Conservation (phyloP, 2,329 filamentous ascomycete genomes). For the Cladosporium cucumerinum region DNA sequence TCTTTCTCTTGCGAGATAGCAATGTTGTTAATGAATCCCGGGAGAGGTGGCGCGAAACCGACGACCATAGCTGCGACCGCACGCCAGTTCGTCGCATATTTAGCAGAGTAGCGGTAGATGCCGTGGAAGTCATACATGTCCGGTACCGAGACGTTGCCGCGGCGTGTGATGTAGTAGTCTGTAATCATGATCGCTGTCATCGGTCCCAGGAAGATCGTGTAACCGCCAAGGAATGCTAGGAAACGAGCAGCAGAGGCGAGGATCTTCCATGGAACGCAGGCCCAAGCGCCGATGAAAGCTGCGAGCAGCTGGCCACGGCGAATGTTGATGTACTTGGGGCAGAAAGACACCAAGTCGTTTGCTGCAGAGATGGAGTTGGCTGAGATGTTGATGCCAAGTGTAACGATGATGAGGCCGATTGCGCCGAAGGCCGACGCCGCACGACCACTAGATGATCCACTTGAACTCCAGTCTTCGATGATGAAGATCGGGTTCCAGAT, state of each 20-base stretch:
- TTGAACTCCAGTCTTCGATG: constrained; percentile 35
- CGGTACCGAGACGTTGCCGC: constrained; percentile 47
- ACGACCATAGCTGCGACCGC: constrained; percentile 56
- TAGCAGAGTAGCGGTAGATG: constrained; percentile 50
- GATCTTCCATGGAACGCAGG: constrained; percentile 40
- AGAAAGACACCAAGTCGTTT: constrained; percentile 52
- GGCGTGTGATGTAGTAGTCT: constrained; percentile 54
- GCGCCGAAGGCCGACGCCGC: constrained; percentile 30
- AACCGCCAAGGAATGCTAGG: constrained; percentile 55
- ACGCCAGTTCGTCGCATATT: constrained; percentile 55
- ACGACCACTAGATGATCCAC: constrained; percentile 25
- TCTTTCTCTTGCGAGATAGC: constrained; percentile 22
- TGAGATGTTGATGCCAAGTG: constrained; percentile 51
- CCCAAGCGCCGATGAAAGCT: constrained; percentile 38
- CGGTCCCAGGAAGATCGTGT: constrained; percentile 62
- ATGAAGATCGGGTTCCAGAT: constrained; percentile 34
- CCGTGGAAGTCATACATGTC: constrained; percentile 51
- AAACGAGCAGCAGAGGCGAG: constrained; percentile 36
- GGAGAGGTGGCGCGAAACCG: constrained; percentile 55
- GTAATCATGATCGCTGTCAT: constrained; percentile 59
- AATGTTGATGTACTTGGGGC: constrained; percentile 51
- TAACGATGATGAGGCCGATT: constrained; percentile 49
- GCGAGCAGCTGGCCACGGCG: constrained; percentile 35
- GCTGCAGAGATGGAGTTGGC: constrained; percentile 53
- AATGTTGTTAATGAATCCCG: constrained; percentile 50